Evolutionary conservation across 140 eudicot genomes (phyloP), one percentile per base, ranked within the genome.

Genomic region (Stevia rebaudiana): DNA sequence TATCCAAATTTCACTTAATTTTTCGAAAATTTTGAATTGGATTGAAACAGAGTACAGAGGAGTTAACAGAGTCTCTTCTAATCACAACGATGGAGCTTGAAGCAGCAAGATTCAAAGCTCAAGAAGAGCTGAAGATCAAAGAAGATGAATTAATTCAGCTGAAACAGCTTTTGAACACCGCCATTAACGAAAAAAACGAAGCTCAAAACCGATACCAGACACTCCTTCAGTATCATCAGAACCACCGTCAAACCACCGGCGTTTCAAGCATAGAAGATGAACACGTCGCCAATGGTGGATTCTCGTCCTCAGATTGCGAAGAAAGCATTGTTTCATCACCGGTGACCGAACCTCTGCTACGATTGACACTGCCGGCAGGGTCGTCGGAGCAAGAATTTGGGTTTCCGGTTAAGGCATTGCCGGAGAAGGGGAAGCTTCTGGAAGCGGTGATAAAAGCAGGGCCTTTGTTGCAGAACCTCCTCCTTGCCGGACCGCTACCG

Each of bases 401-500:
- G 12, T 30, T 80, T 40, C 84, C 79, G 50, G 41, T 76, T 11
- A 67, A 46, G 42, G 25, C 62, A 5, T 71, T 90, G 79, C 91
- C 95, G 33, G 89, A 86, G 64, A 83, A 76, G 11, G 97, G 97
- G 17, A 83, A 76, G 74, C 69, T 90, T 62, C 36, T 90, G 60
- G 80, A 90, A 50, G 97, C 97, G 11, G 97, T 90, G 18, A 78
- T 90, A 53, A 84, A 84, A 64, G 97, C 95, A 37, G 97, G 97
- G 30, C 97, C 95, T 11, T 83, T 90, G 23, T 75, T 90, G 11
- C 95, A 86, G 33, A 86, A 84, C 52, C 82, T 90, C 23, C 82
- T 90, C 33, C 68, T 90, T 23, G 94, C 95, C 19, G 97, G 97
- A 30, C 94, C 97, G 5, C 76, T 90, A 6, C 97, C 97, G 2